Conservation (phyloP, 108 stramenopile species). For the Cylindrotheca fusiformis region DNA sequence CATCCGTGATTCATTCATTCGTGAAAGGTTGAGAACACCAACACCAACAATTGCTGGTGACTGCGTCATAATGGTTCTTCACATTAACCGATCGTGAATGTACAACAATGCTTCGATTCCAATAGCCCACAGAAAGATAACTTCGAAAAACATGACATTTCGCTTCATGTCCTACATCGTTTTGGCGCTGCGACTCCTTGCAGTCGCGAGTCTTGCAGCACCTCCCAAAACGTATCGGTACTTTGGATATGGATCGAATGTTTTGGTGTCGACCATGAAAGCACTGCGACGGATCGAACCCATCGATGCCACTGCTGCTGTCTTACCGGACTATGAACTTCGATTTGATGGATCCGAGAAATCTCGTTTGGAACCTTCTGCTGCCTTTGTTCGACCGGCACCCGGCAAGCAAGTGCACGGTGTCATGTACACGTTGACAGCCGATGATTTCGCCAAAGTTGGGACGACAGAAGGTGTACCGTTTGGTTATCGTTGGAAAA, state of each 20-base stretch:
- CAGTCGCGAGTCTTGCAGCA: no score
- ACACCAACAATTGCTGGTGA: no score
- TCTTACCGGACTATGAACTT: conserved; percentile 55
- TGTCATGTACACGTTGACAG: conserved; percentile 64
- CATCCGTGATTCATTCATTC: no score
- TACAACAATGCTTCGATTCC: no score
- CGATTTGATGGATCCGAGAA: conserved; percentile 46
- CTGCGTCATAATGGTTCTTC: no score
- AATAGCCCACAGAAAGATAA: no score
- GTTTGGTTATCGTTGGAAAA: conserved; percentile 58
- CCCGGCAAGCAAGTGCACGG: conserved; percentile 50
- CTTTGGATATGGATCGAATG: conserved; percentile 79
- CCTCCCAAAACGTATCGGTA: conserved; percentile 32
- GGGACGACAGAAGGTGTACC: conserved; percentile 77
- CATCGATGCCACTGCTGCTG: conserved; percentile 51
- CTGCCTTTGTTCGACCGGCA: conserved; percentile 46
- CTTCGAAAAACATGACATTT: no score
- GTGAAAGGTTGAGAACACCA: no score
- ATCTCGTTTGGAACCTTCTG: conserved; percentile 44
- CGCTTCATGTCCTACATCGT: no score
- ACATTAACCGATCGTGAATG: no score
- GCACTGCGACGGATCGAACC: conserved; percentile 49
- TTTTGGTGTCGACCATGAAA: conserved; percentile 64
- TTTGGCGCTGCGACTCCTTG: no score
- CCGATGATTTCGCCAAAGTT: conserved; percentile 57